A percentile compares a stretch with the other conserved stretches of the same genome.
Conservation (phyloP, 192 early-diverging fungal genomes). For the Backusella liffmaniae region DNA sequence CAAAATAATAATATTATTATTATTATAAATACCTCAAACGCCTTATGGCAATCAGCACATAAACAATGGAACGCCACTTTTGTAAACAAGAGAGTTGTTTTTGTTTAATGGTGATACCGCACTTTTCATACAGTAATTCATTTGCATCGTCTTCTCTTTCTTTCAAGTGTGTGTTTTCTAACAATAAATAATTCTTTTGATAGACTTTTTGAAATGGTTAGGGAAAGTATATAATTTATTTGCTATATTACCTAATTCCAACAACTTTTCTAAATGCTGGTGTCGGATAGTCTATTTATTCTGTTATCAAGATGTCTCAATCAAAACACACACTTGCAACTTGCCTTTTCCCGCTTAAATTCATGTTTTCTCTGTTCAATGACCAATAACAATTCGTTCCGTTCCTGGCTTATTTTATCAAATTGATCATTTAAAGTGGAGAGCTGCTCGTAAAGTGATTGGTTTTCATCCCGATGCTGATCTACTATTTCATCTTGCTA, state of each 20-base stretch:
- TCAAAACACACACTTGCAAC: too few species aligned
- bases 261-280: not conserved
- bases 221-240: too few species aligned
- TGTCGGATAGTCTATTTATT: not conserved
- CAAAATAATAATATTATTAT: not conserved
- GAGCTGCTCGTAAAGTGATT: not conserved
- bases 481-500: not conserved
- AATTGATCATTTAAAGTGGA: not conserved
- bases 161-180: not conserved
- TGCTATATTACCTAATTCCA: conserved; percentile 2
- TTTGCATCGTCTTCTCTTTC: not conserved
- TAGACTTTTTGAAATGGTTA: not conserved
- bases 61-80: not conserved
- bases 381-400: not conserved
- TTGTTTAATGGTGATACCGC: not conserved
- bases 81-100: not conserved
- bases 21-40: not conserved
- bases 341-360: conserved; percentile 4
- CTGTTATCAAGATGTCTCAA: too few species aligned
- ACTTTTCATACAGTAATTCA: not conserved
- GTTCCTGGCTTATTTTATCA: not conserved
- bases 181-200: conserved; percentile 3
- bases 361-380: conserved; percentile 8
- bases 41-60: conserved; percentile 1
- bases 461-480: not conserved